Percentiles rank a stretch among this genome's conserved stretches.
These are phyloP conservation scores for Scutellaria barbata DNA, from an alignment of 257 asterid species.

Conservation along the genomic window DNA sequence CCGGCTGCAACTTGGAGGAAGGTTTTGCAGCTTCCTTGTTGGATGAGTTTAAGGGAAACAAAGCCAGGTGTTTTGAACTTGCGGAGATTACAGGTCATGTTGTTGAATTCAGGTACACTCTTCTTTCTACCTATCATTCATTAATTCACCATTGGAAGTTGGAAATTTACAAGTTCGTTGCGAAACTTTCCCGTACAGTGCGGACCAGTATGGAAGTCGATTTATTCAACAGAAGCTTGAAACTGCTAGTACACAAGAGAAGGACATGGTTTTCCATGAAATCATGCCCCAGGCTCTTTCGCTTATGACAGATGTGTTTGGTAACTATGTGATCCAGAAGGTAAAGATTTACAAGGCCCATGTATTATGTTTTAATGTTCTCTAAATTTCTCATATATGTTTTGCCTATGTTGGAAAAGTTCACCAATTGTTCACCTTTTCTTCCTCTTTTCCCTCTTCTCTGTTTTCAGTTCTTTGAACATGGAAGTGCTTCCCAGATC, in stretches of 20 bases:
- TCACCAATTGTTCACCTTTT: conserved; percentile 10
- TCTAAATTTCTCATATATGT: neutral
- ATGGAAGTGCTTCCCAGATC: conserved; percentile 68
- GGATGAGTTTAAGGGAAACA: conserved; percentile 78
- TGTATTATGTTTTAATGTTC: conserved; percentile 11
- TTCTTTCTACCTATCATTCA: neutral
- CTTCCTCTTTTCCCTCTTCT: conserved; percentile 13
- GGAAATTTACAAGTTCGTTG: conserved; percentile 3
- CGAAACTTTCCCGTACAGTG: conserved; percentile 50
- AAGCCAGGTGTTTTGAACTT: conserved; percentile 72
- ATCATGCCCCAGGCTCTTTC: conserved; percentile 74
- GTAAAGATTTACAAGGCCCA: conserved; percentile 36
- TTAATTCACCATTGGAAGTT: neutral
- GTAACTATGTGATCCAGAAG: conserved; percentile 90
- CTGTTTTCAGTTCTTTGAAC: conserved; percentile 71
- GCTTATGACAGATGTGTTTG: conserved; percentile 88
- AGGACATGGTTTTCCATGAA: conserved; percentile 77
- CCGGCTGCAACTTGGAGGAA: conserved; percentile 54
- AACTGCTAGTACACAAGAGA: conserved; percentile 69
- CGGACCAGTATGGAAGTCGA: conserved; percentile 85
- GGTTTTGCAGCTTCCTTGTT: conserved; percentile 58
- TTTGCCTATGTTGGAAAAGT: neutral
- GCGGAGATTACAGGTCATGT: conserved; percentile 84
- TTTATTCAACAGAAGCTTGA: conserved; percentile 90
- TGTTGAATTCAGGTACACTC: conserved; percentile 77